Base-by-base conservation (phyloP, 805 yeast genomes). In the Pichia heedii region DNA sequence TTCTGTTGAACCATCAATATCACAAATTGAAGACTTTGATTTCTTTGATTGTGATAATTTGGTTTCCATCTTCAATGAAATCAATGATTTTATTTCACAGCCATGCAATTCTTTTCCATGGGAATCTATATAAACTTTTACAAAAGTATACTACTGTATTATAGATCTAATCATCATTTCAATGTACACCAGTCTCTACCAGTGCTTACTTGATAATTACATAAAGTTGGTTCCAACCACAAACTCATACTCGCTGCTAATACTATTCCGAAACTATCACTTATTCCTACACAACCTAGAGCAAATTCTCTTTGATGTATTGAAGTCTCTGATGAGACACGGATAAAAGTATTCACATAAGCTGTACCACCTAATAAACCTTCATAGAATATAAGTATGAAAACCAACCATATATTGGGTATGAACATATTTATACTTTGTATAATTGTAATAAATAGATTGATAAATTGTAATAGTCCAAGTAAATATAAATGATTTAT, bases 331-430 rank as follows among this genome's bases (percentile, higher is more conserved):
- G 86, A 94, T 32, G 82, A 72, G 1, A 89, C 89, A 15, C 76
- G 68, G 69, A 83, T 68, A 55, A 85, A 90, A 0, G 97, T 89
- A 57, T 90, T 89, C 42, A 87, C 93, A 58, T 90, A 90, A 16
- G 90, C 77, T 2, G 84, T 75, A 1, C 98, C 97, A 1, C 97
- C 98, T 11, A 90, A 68, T 19, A 93, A 69, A 0, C 97, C 93
- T 58, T 90, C 97, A 61, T 85, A 90, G 47, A 90, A 75, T 6
- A 87, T 73, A 26, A 89, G 59, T 0, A 71, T 9, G 67, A 86
- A 69, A 33, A 88, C 55, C 2, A 74, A 52, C 69, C 81, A 84
- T 2, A 90, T 74, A 33, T 65, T 71, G 3, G 81, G 75, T 18
- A 84, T 68, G 26, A 74, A 50, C 56, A 73, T 71, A 53, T 58